phyloP scores from a whole-genome alignment of 805 yeast species.

The Hyphopichia homilentoma region DNA sequence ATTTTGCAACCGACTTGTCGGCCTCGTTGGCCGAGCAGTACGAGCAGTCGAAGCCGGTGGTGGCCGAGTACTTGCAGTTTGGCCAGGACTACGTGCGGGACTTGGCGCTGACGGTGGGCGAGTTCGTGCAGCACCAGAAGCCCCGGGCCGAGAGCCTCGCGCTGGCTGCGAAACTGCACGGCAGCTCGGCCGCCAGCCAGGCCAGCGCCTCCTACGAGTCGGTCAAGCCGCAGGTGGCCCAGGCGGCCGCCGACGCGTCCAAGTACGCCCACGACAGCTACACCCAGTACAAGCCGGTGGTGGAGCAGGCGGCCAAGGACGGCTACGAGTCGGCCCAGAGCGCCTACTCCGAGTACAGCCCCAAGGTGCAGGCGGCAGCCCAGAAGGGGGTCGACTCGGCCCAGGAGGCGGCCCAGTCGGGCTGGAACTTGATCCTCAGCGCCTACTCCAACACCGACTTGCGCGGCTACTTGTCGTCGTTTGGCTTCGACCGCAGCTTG shows the following conservation, averaged over 20 bases:
- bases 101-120: background rate
- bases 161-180: conserved; percentile 1
- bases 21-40: conserved; percentile 6
- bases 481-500: conserved; percentile 32
- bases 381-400: conserved; percentile 4
- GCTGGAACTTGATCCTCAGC: conserved; percentile 20
- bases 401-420: conserved; percentile 4
- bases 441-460: conserved; percentile 44
- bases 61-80: conserved; percentile 1
- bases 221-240: background rate
- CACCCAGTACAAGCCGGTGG: conserved; percentile 9
- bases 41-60: conserved; percentile 4
- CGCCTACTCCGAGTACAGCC: conserved; percentile 6
- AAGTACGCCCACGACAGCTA: conserved; percentile 4
- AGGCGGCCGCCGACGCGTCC: conserved; percentile 8
- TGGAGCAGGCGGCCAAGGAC: conserved; percentile 7
- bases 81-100: background rate
- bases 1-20: conserved; percentile 8
- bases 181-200: background rate
- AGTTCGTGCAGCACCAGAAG: background rate
- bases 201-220: conserved; percentile 2
- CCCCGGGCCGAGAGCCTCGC: conserved; percentile 1
- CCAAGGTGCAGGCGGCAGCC: conserved; percentile 5
- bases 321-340: conserved; percentile 9
- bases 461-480: conserved; percentile 35